Percentiles rank a stretch among this genome's conserved stretches.
phyloP scores from a whole-genome alignment of 2,329 filamentous ascomycete genomes.

The Aspergillus fischeri region DNA sequence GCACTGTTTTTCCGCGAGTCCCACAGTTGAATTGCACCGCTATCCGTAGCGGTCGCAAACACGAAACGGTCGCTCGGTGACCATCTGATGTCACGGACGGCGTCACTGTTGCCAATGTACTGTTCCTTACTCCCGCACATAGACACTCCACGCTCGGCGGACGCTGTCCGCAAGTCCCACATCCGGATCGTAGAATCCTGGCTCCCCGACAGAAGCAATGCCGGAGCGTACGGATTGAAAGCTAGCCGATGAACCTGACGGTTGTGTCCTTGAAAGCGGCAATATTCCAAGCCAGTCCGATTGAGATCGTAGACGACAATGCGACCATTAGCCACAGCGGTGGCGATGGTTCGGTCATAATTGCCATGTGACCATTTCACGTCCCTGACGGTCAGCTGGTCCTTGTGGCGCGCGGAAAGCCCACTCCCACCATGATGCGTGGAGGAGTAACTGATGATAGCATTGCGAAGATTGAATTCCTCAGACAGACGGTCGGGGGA shows the following conservation, averaged over 20 bases:
- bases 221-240: slow-evolving; percentile 60
- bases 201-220: slow-evolving; percentile 59
- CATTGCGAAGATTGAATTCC: slow-evolving; percentile 60
- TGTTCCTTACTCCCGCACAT: slow-evolving; percentile 53
- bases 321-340: slow-evolving; percentile 61
- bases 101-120: slow-evolving; percentile 56
- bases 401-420: slow-evolving; percentile 49
- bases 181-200: slow-evolving; percentile 61
- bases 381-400: slow-evolving; percentile 60
- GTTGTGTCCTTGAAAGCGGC: slow-evolving; percentile 60
- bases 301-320: slow-evolving; percentile 63
- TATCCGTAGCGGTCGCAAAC: slow-evolving; percentile 63
- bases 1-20: slow-evolving; percentile 56
- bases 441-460: slow-evolving; percentile 55
- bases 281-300: slow-evolving; percentile 56
- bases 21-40: slow-evolving; percentile 61
- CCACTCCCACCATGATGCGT: slow-evolving; percentile 45
- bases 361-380: slow-evolving; percentile 65
- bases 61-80: slow-evolving; percentile 59
- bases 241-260: slow-evolving; percentile 63
- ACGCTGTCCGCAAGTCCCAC: slow-evolving; percentile 59
- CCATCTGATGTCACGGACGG: slow-evolving; percentile 62
- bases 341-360: slow-evolving; percentile 58
- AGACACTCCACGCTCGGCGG: slow-evolving; percentile 45
- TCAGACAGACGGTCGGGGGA: slow-evolving; percentile 55